Conservation (phyloP, 257 asterid genomes). For the Cordia subcordata region DNA sequence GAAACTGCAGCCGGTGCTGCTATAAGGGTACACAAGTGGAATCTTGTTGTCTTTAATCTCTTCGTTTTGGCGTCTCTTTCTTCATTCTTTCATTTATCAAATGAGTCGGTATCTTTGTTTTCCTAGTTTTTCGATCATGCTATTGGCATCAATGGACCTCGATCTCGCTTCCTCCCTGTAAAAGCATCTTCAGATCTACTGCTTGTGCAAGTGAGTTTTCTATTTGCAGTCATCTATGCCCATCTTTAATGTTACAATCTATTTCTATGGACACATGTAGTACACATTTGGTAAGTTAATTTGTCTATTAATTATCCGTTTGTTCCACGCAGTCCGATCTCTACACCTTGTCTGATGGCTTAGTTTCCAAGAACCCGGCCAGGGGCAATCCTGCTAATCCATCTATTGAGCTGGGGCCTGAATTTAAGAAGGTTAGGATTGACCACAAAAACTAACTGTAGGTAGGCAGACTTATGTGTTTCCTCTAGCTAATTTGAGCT, state of each 20-base stretch:
- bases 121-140: constrained; percentile 83
- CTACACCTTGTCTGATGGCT: constrained; percentile 79
- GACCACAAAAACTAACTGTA: constrained; percentile 1
- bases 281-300: neutral
- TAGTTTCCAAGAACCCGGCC: constrained; percentile 71
- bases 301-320: constrained; percentile 11
- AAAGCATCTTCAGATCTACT: constrained; percentile 94
- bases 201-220: constrained; percentile 77
- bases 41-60: neutral
- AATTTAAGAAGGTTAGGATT: constrained; percentile 82
- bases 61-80: neutral
- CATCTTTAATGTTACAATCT: too few relatives aligned
- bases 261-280: too few relatives aligned
- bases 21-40: constrained; percentile 52
- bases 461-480: constrained; percentile 3
- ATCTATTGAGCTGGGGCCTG: constrained; percentile 90
- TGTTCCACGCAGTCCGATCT: constrained; percentile 79
- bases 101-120: neutral
- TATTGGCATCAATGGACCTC: constrained; percentile 91
- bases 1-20: constrained; percentile 99
- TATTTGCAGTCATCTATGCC: neutral
- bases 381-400: constrained; percentile 85
- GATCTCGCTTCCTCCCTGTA: constrained; percentile 97
- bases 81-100: neutral
- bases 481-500: constrained; percentile 1